A percentile compares a stretch with the other conserved stretches of the same genome.
These are phyloP conservation scores for Porphyra umbilicalis DNA, from an alignment of 31 red algal genomes.

Conservation along the genomic window DNA sequence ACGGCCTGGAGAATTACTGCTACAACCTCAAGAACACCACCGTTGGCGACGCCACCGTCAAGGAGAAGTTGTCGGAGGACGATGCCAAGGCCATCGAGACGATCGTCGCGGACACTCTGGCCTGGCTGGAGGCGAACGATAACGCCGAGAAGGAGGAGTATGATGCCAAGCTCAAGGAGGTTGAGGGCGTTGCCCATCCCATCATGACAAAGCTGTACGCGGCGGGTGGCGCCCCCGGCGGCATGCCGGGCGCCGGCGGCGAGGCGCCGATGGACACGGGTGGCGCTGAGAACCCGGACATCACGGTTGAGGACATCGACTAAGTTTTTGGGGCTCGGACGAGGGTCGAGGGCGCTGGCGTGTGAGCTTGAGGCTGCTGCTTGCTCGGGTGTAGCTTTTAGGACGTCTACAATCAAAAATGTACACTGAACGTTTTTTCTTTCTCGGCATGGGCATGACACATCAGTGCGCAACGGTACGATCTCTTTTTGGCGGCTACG, in stretches of 20 bases:
- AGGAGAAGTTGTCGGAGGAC: conserved; percentile 82
- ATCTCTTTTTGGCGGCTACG: too few species aligned
- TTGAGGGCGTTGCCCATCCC: conserved; percentile 81
- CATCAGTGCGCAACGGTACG: too few species aligned
- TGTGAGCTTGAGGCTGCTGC: too few species aligned
- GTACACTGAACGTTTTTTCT: too few species aligned
- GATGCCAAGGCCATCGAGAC: conserved; percentile 84
- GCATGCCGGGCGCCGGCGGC: conserved; percentile 42
- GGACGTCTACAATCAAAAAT: too few species aligned
- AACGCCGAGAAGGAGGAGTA: conserved; percentile 92
- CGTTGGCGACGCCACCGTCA: conserved; percentile 77
- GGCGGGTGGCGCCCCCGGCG: conserved; percentile 42
- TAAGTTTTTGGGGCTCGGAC: too few species aligned
- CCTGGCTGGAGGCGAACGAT: conserved; percentile 95
- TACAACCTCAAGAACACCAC: conserved; percentile 81
- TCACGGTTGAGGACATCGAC: background rate
- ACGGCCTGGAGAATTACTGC: conserved; percentile 92
- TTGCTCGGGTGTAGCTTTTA: too few species aligned
- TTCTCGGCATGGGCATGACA: too few species aligned
- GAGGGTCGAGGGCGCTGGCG: too few species aligned
- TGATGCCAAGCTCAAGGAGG: conserved; percentile 86
- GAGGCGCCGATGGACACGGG: conserved; percentile 27
- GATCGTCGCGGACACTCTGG: conserved; percentile 63
- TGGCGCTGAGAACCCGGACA: conserved; percentile 29
- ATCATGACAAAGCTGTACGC: conserved; percentile 94